phyloP scores from a whole-genome alignment of 495 filamentous ascomycete species.

The Lasiosphaeris hirsuta region DNA sequence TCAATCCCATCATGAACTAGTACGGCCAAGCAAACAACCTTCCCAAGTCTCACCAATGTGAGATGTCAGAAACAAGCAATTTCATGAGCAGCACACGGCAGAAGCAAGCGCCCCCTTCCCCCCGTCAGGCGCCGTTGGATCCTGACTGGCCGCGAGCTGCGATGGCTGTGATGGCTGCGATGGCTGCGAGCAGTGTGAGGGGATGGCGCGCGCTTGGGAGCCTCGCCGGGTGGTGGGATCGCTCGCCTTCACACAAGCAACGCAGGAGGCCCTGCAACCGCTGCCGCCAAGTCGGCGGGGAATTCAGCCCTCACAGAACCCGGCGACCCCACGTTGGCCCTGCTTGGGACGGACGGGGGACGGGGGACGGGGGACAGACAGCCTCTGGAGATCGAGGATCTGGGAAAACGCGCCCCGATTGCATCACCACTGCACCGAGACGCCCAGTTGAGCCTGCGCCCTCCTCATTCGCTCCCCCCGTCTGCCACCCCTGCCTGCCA shows the following conservation, averaged over 20 bases:
- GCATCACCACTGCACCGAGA: slow-evolving; percentile 16
- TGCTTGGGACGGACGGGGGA: no score
- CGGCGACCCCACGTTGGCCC: neutral
- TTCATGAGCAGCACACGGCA: neutral
- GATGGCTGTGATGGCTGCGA: no score
- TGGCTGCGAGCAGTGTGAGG: no score
- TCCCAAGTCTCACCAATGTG: neutral
- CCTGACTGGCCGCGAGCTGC: neutral
- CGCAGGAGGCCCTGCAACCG: neutral
- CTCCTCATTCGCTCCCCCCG: slow-evolving; percentile 6
- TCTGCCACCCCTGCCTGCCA: neutral
- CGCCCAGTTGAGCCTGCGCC: neutral
- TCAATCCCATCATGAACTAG: no score
- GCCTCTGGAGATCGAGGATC: slow-evolving; percentile 14
- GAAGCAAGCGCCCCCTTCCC: no score
- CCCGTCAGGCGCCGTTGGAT: slow-evolving; percentile 3
- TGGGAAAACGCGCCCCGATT: slow-evolving; percentile 14
- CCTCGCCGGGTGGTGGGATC: slow-evolving; percentile 1
- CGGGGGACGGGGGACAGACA: neutral
- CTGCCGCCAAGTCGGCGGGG: neutral
- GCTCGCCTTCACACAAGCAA: no score
- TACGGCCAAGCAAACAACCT: neutral
- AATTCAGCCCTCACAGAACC: neutral
- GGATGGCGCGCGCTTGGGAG: neutral
- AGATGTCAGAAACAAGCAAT: no score